A percentile compares a stretch with the other conserved stretches of the same genome.
These are phyloP conservation scores for Aureobasidium sp. DNA, from an alignment of 2,329 filamentous ascomycete species.

Conservation along the genomic window DNA sequence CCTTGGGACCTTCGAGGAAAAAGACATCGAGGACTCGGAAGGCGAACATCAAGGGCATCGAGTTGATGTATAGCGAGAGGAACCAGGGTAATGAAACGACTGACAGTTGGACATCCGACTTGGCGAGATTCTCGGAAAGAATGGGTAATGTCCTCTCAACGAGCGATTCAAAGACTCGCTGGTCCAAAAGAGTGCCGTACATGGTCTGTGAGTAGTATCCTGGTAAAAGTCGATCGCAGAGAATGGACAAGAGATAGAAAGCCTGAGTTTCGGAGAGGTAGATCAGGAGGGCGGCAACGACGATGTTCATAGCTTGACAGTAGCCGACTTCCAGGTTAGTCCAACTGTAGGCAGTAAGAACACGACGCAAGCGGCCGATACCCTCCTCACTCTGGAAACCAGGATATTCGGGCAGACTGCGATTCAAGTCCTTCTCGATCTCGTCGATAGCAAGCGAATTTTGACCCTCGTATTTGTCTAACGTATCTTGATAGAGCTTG, in stretches of 20 bases:
- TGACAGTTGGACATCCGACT: conserved; percentile 92
- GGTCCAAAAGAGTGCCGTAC: conserved; percentile 95
- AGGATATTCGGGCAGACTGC: conserved; percentile 92
- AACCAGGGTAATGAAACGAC: conserved; percentile 98
- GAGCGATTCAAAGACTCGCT: conserved; percentile 92
- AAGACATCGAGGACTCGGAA: conserved; percentile 96
- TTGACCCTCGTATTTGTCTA: conserved; percentile 72
- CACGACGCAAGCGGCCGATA: conserved; percentile 78
- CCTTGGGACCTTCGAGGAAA: conserved; percentile 95
- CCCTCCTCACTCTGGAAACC: conserved; percentile 96
- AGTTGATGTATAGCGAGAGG: conserved; percentile 96
- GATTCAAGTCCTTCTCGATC: conserved; percentile 96
- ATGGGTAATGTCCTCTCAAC: conserved; percentile 99
- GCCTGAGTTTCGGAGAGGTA: conserved; percentile 97
- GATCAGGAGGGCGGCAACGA: conserved; percentile 93
- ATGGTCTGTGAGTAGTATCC: conserved; percentile 99
- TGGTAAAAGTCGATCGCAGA: conserved; percentile 87
- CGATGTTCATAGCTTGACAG: conserved; percentile 99
- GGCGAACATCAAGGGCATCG: conserved; percentile 95
- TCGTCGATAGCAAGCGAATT: conserved; percentile 95
- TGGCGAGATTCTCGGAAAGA: conserved; percentile 95
- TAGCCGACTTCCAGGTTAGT: conserved; percentile 92
- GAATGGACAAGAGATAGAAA: conserved; percentile 82
- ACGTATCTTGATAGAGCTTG: conserved; percentile 71
- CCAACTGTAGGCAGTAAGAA: conserved; percentile 97